Evolutionary conservation across 495 filamentous ascomycete species (phyloP).

Genomic region (Podospora comata): DNA sequence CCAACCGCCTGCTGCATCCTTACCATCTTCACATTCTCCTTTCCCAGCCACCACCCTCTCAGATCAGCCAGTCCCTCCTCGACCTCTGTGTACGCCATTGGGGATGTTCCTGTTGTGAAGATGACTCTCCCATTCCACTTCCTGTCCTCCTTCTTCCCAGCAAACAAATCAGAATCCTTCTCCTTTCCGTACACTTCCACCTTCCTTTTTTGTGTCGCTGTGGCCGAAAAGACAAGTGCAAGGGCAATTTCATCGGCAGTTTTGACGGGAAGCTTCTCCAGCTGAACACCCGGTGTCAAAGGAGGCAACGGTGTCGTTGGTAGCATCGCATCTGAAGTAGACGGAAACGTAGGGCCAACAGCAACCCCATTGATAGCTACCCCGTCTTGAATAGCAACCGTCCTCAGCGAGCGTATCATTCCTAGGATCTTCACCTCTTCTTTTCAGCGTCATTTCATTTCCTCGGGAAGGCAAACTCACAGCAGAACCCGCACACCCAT

Average conservation of each 20-base stretch:
- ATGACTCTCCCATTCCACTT: neutral
- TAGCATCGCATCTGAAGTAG: neutral
- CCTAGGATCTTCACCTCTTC: neutral
- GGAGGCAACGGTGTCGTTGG: neutral
- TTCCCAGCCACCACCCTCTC: neutral
- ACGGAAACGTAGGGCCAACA: neutral
- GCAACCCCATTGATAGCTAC: neutral
- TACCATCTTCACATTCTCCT: neutral
- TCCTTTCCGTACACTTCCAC: conserved; percentile 1
- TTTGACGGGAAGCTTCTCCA: neutral
- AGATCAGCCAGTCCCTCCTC: neutral
- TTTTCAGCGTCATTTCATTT: neutral
- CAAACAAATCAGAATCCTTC: neutral
- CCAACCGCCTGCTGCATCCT: neutral
- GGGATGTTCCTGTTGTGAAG: neutral
- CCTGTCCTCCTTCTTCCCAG: neutral
- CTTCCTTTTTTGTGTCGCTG: neutral
- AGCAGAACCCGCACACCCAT: neutral
- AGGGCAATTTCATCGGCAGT: neutral
- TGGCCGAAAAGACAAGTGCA: neutral
- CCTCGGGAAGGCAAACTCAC: neutral
- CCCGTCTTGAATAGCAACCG: neutral
- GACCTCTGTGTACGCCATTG: neutral
- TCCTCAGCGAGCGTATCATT: neutral
- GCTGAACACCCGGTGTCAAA: conserved; percentile 1